These are phyloP conservation scores for Polyplosphaeria fusca DNA, from an alignment of 495 filamentous ascomycete species.

Conservation along the genomic window DNA sequence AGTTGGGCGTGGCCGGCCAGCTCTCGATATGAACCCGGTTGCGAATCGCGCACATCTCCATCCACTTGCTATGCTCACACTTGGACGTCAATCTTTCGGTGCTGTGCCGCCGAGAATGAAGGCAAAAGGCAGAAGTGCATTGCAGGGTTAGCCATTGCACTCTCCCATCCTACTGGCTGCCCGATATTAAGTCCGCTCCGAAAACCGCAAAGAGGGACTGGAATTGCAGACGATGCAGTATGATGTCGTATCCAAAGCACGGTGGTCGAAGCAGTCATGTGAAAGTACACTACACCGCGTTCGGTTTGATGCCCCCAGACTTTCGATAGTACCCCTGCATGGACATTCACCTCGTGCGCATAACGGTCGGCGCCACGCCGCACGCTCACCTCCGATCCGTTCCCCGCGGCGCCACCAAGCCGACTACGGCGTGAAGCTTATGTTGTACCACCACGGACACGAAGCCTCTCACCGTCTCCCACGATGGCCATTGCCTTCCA, in stretches of 20 bases:
- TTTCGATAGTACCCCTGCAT: neutral
- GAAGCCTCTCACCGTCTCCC: no score
- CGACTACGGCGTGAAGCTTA: no score
- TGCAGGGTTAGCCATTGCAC: no score
- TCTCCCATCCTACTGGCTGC: no score
- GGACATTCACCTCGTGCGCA: neutral
- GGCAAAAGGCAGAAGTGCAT: neutral
- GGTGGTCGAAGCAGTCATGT: no score
- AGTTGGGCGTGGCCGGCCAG: neutral
- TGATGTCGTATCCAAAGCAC: no score
- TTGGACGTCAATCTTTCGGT: neutral
- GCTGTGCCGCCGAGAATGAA: no score
- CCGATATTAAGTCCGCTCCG: neutral
- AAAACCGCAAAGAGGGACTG: neutral
- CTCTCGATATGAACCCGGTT: conserved; percentile 6
- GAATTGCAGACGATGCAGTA: no score
- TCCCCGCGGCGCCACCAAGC: neutral
- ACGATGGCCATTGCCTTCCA: no score
- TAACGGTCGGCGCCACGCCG: neutral
- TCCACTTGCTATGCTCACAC: neutral
- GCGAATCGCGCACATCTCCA: conserved; percentile 5
- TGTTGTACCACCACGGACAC: no score
- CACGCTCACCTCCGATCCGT: neutral
- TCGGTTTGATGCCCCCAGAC: neutral
- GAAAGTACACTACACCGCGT: neutral